Evolutionary conservation across 495 filamentous ascomycete genomes (phyloP).

Genomic region (Hypoxylon cercidicola): DNA sequence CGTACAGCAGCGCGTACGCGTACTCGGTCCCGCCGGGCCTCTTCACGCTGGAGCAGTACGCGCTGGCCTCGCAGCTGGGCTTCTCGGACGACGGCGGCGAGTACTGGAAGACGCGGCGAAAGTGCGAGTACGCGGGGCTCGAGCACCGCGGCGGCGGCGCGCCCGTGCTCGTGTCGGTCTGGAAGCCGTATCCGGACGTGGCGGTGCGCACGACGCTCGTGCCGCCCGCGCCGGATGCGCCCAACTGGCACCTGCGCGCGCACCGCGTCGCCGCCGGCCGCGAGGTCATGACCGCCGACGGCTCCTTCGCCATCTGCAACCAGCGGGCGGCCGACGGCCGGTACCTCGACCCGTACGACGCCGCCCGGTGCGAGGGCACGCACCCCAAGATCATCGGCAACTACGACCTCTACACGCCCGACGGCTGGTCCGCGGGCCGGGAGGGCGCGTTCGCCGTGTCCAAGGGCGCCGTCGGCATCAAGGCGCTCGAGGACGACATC

Average conservation of each 20-base stretch:
- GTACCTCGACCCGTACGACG: slow-evolving; percentile 63
- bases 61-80: slow-evolving; percentile 77
- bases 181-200: slow-evolving; percentile 75
- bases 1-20: slow-evolving; percentile 77
- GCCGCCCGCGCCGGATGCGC: slow-evolving; percentile 61
- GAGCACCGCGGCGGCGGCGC: slow-evolving; percentile 53
- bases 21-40: slow-evolving; percentile 80
- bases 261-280: slow-evolving; percentile 68
- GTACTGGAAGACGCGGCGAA: slow-evolving; percentile 77
- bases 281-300: slow-evolving; percentile 73
- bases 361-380: slow-evolving; percentile 57
- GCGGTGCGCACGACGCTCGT: slow-evolving; percentile 70
- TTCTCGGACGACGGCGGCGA: slow-evolving; percentile 82
- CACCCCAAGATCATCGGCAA: slow-evolving; percentile 63
- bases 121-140: slow-evolving; percentile 67
- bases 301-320: slow-evolving; percentile 75
- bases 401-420: slow-evolving; percentile 63
- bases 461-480: slow-evolving; percentile 75
- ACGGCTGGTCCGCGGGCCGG: slow-evolving; percentile 64
- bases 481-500: slow-evolving; percentile 59
- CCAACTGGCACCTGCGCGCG: slow-evolving; percentile 75
- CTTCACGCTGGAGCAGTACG: slow-evolving; percentile 80
- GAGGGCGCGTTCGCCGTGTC: slow-evolving; percentile 71
- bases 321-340: slow-evolving; percentile 67
- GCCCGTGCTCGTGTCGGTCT: slow-evolving; percentile 71